Evolutionary conservation across 2,329 filamentous ascomycete species (phyloP), one percentile per base, ranked within the genome.

Genomic region (Zymoseptoria tritici): DNA sequence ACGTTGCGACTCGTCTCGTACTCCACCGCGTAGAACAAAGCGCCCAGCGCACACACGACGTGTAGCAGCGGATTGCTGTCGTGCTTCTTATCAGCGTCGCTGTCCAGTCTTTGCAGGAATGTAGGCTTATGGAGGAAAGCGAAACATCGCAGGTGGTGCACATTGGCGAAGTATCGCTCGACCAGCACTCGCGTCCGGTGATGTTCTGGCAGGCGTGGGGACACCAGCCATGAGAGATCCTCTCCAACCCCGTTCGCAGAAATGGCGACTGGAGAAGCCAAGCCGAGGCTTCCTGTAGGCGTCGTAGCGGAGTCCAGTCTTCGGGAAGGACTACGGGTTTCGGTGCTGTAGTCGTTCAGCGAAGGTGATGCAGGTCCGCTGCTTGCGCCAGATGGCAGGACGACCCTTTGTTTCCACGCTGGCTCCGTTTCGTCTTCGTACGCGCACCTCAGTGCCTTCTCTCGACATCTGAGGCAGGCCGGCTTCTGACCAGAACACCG

Each of bases 41-140:
- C 66, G 2, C 66, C 66, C 2, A 67, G 31, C 2, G 66, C 64
- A 55, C 66, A 67, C 9, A 67, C 66, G 20, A 67, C 62, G 36
- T 64, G 66, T 11, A 67, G 51, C 24, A 66, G 49, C 3, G 64
- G 59, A 51, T 67, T 65, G 36, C 63, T 60, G 13, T 65, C 60
- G 3, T 66, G 63, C 24, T 64, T 64, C 55, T 64, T 62, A 22
- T 61, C 59, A 2, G 60, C 59, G 52, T 65, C 60, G 52, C 56
- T 63, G 55, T 67, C 64, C n/a, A 67, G 57, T 26, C 61, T 59
- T 52, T 66, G 64, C 16, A 67, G 42, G 46, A 66, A 67, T 1
- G 66, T 64, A 2, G 66, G 64, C 51, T 67, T 67, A 36, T 67
- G 66, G 46, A 67, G 24, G 55, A 67, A 67, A 7, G 64, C 66